phyloP scores from a whole-genome alignment of 306 rosid species.

The Luffa acutangula region DNA sequence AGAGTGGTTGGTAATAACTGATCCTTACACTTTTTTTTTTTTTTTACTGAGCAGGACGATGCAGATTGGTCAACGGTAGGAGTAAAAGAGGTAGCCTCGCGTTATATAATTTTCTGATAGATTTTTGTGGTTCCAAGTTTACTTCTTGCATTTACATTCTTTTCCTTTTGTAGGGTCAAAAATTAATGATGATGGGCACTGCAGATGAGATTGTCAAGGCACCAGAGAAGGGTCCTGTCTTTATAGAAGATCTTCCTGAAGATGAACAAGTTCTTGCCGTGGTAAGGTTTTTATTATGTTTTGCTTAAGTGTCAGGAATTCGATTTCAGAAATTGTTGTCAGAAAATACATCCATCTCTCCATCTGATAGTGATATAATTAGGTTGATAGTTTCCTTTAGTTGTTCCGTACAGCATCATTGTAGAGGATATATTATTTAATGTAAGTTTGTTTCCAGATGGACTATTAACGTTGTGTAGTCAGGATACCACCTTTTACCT shows the following conservation, averaged over 20 bases:
- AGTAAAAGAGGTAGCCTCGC: slow-evolving; percentile 51
- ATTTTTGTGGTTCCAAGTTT: background rate
- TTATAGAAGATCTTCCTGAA: slow-evolving; percentile 97
- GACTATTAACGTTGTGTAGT: background rate
- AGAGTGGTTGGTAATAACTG: background rate
- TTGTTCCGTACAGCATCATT: background rate
- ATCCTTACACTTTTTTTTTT: background rate
- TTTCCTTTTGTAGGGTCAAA: slow-evolving; percentile 66
- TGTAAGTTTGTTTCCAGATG: background rate
- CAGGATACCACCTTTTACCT: background rate
- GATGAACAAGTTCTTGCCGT: slow-evolving; percentile 74
- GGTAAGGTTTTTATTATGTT: slow-evolving; percentile 33
- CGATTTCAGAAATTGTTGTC: background rate
- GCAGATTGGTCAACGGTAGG: slow-evolving; percentile 81
- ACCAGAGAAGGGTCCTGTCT: slow-evolving; percentile 88
- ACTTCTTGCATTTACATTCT: background rate
- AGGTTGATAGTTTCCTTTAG: background rate
- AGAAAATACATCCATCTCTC: background rate
- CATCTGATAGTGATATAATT: background rate
- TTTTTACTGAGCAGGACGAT: slow-evolving; percentile 63
- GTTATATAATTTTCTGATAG: slow-evolving; percentile 5
- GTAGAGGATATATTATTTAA: background rate
- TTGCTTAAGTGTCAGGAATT: background rate
- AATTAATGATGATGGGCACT: slow-evolving; percentile 98
- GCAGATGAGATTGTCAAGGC: slow-evolving; percentile 88